phyloP scores from a whole-genome alignment of 179 eudicot genomes.

The Nepenthes alata region DNA sequence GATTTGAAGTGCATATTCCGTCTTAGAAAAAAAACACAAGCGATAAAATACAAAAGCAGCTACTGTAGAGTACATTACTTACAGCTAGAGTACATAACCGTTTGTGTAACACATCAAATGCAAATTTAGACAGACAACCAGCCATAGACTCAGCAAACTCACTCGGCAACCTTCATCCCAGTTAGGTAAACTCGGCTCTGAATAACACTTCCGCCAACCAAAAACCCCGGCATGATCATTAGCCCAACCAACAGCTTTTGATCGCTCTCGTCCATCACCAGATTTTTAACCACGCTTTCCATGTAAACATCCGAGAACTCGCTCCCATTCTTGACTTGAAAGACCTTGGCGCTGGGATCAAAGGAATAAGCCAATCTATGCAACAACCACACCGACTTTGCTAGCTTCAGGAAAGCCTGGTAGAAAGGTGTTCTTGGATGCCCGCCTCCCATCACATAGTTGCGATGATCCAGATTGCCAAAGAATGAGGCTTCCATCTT shows the following conservation, averaged over 20 bases:
- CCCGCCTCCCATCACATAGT: slow-evolving; percentile 70
- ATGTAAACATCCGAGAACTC: slow-evolving; percentile 81
- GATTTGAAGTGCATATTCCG: too few species aligned
- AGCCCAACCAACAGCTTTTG: slow-evolving; percentile 75
- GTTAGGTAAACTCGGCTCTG: slow-evolving; percentile 73
- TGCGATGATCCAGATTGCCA: slow-evolving; percentile 81
- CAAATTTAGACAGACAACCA: too few species aligned
- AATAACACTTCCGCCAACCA: slow-evolving; percentile 69
- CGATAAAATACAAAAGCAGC: too few species aligned
- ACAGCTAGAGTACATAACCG: too few species aligned
- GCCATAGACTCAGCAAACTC: slow-evolving; percentile 9
- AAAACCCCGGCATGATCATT: slow-evolving; percentile 97
- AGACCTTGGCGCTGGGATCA: slow-evolving; percentile 67
- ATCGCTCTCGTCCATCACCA: slow-evolving; percentile 34
- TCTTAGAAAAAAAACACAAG: too few species aligned
- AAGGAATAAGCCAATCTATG: slow-evolving; percentile 75
- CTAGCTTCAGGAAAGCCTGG: slow-evolving; percentile 70
- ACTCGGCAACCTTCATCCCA: slow-evolving; percentile 55
- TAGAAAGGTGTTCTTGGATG: slow-evolving; percentile 92
- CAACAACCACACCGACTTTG: slow-evolving; percentile 78
- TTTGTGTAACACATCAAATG: too few species aligned
- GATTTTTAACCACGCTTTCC: slow-evolving; percentile 70
- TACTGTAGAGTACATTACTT: too few species aligned
- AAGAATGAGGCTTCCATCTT: slow-evolving; percentile 93
- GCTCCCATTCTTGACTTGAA: slow-evolving; percentile 58